phyloP scores from a whole-genome alignment of 179 eudicot species.

The Amaranthus tricolor region DNA sequence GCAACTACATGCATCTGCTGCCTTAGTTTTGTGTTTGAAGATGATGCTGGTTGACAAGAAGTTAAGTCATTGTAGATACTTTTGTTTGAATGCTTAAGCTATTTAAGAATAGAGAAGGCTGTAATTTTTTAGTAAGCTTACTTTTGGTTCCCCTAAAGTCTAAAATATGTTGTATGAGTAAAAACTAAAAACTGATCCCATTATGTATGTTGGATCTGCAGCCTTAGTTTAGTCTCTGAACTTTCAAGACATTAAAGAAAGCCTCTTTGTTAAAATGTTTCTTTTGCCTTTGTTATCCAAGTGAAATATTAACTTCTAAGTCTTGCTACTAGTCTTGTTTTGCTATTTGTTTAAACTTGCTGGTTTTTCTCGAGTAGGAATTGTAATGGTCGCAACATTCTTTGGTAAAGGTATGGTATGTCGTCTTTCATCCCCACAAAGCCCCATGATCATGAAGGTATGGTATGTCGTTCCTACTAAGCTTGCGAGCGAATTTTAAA shows the following conservation, averaged over 20 bases:
- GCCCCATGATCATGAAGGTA: too few relatives aligned
- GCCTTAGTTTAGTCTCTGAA: neutral
- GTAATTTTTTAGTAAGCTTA: slow-evolving; percentile 21
- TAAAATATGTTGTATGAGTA: slow-evolving; percentile 23
- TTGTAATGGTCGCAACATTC: too few relatives aligned
- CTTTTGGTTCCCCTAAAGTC: slow-evolving; percentile 9
- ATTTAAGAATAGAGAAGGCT: slow-evolving; percentile 5
- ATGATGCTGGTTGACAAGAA: slow-evolving; percentile 18
- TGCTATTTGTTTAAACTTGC: too few relatives aligned
- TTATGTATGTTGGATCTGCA: slow-evolving; percentile 10
- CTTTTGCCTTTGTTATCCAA: too few relatives aligned
- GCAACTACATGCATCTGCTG: neutral
- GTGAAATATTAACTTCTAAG: too few relatives aligned
- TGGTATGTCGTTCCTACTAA: too few relatives aligned
- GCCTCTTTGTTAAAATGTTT: too few relatives aligned
- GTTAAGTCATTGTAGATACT: slow-evolving; percentile 30
- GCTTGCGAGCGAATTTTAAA: too few relatives aligned
- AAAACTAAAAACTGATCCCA: neutral
- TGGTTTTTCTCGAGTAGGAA: too few relatives aligned
- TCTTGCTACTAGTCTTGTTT: too few relatives aligned
- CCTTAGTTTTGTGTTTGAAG: slow-evolving; percentile 20
- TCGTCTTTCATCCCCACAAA: too few relatives aligned
- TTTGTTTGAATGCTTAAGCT: slow-evolving; percentile 23
- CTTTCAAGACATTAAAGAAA: neutral
- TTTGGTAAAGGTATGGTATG: too few relatives aligned